Evolutionary conservation across 495 filamentous ascomycete genomes (phyloP), one percentile per base, ranked within the genome.

Genomic region (Lophiotrema nucula): DNA sequence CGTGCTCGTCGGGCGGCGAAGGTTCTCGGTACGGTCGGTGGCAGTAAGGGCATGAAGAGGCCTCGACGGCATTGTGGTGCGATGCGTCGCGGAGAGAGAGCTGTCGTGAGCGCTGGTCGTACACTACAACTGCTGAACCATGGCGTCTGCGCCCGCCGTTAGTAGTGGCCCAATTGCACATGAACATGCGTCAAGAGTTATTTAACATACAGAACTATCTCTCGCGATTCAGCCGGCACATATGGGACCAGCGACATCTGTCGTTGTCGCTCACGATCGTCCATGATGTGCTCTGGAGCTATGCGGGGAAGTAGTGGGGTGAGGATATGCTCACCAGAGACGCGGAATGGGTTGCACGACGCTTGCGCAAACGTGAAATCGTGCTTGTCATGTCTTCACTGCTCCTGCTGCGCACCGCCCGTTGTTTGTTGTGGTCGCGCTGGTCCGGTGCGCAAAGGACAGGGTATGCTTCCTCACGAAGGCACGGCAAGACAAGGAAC

Each of bases 101-200:
- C 60, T 92, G 89, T 52, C 86, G 85, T 5, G 90, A 95, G 41
- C 86, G 79, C 37, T 84, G 86, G 72, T 98, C 92, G 66, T 88
- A 90, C 44, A 97, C 83, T 19, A 98, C 95, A 48, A 98, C 84
- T 3, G 91, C 86, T 69, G 93, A 87, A 66, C 92, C 86, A 70
- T 96, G 90, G 61, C 93, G 93, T 25, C 92, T 97, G 64, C n/a
- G 15, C 19, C n/a, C 31, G 18, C 6, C 6, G 39, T 43, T 43
- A 38, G 22, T 39, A n/a, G n/a, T n/a, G n/a, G n/a, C n/a, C n/a
- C n/a, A n/a, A n/a, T n/a, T n/a, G n/a, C n/a, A n/a, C 16, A 47
- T 15, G 22, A 26, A 15, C 13, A 35, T 43, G 11, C 19, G 10
- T 33, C 18, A 26, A 56, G 25, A n/a, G 3, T 1, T 12, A 16